phyloP scores from a whole-genome alignment of 2,329 filamentous ascomycete species.

The Coniochaeta hoffmannii region DNA sequence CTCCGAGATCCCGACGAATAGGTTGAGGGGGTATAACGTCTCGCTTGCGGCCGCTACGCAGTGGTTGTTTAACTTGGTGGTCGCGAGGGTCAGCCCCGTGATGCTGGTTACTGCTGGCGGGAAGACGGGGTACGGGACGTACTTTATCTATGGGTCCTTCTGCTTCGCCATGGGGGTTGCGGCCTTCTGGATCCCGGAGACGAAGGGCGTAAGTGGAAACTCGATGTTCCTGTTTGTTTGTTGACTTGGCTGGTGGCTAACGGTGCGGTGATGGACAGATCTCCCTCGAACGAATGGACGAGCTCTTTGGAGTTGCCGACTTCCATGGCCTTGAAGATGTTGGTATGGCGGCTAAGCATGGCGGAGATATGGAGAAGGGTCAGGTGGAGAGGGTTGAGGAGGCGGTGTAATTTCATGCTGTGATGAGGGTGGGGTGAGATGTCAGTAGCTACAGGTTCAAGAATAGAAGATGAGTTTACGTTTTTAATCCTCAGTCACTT shows the following conservation, averaged over 20 bases:
- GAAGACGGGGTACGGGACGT: conserved; percentile 31
- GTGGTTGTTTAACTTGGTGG: conserved; percentile 59
- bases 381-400: neutral
- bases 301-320: conserved; percentile 31
- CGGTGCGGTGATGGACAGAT: conserved; percentile 7
- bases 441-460: neutral
- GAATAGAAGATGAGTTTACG: neutral
- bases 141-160: conserved; percentile 51
- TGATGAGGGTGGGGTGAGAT: neutral
- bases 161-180: conserved; percentile 47
- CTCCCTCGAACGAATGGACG: conserved; percentile 21
- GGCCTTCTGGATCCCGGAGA: conserved; percentile 39
- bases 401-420: neutral
- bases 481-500: too few species aligned
- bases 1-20: conserved; percentile 53
- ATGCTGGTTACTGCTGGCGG: conserved; percentile 42
- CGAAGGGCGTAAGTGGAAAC: conserved; percentile 38
- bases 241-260: too few species aligned
- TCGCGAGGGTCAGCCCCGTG: conserved; percentile 50
- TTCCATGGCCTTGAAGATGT: neutral
- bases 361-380: neutral
- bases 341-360: neutral
- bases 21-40: conserved; percentile 52
- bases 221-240: neutral
- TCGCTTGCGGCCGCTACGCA: conserved; percentile 54